Percentiles rank a stretch among this genome's conserved stretches.
phyloP scores from a whole-genome alignment of 306 rosid species.

The Castanea sativa region DNA sequence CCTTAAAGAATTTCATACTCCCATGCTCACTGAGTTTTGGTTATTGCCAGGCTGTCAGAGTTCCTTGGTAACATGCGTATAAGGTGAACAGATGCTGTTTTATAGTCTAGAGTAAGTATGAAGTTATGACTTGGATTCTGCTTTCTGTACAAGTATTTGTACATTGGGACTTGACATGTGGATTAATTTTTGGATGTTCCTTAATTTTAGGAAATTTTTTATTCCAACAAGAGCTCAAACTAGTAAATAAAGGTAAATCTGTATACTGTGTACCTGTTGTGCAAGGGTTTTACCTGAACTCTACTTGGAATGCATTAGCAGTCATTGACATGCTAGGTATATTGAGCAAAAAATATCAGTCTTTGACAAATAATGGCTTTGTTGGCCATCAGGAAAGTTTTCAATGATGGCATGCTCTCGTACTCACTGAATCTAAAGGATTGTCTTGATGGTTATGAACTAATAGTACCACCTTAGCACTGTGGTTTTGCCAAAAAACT shows the following conservation, averaged over 20 bases:
- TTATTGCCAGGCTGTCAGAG: slow-evolving; percentile 76
- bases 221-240: not conserved
- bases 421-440: not conserved
- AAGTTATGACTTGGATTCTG: slow-evolving; percentile 9
- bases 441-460: not conserved
- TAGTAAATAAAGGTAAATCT: not conserved
- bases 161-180: not conserved
- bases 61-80: slow-evolving; percentile 72
- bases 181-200: not conserved
- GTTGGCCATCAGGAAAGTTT: not conserved
- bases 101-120: slow-evolving; percentile 45
- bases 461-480: not conserved
- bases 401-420: not conserved
- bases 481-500: not conserved
- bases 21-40: slow-evolving; percentile 16
- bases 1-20: not conserved
- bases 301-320: not conserved
- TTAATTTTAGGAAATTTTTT: not conserved
- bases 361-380: not conserved
- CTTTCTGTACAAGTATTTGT: not conserved
- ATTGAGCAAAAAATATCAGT: too few species aligned
- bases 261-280: not conserved
- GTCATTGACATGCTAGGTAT: not conserved
- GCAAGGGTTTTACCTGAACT: not conserved
- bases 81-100: slow-evolving; percentile 47